Evolutionary conservation across 148 eudicot species (phyloP).

Genomic region (Vaccinium darrowii): DNA sequence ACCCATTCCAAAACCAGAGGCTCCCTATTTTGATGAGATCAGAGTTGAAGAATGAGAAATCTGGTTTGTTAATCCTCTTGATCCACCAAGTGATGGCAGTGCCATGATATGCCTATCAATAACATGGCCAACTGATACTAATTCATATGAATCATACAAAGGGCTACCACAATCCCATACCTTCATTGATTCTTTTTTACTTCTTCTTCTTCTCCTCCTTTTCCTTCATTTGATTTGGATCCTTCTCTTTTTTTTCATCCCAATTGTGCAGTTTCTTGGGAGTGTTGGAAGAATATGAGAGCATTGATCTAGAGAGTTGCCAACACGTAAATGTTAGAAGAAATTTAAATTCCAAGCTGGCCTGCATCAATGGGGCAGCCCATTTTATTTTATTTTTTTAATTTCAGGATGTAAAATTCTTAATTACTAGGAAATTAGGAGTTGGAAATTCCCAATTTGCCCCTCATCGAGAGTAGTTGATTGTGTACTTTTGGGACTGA

Average conservation of each 20-base stretch:
- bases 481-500: not conserved
- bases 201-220: slow-evolving; percentile 10
- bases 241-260: slow-evolving; percentile 15
- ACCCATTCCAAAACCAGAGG: not conserved
- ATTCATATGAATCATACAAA: slow-evolving; percentile 65
- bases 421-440: not conserved
- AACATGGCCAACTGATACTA: slow-evolving; percentile 41
- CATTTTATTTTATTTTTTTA: not conserved
- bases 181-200: not conserved
- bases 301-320: not conserved
- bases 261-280: not conserved
- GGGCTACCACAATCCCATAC: slow-evolving; percentile 86
- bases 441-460: not conserved
- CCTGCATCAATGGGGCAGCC: not conserved
- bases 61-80: slow-evolving; percentile 16
- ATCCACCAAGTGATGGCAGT: slow-evolving; percentile 42
- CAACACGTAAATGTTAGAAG: not conserved
- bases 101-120: slow-evolving; percentile 52
- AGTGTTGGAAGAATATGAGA: not conserved
- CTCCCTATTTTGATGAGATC: not conserved
- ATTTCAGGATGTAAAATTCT: not conserved
- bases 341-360: not conserved
- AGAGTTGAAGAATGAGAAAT: not conserved
- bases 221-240: slow-evolving; percentile 7
- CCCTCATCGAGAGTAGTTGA: not conserved